Conservation (phyloP, 1,284 basidiomycete species). For the Melampsora occidentalis region DNA sequence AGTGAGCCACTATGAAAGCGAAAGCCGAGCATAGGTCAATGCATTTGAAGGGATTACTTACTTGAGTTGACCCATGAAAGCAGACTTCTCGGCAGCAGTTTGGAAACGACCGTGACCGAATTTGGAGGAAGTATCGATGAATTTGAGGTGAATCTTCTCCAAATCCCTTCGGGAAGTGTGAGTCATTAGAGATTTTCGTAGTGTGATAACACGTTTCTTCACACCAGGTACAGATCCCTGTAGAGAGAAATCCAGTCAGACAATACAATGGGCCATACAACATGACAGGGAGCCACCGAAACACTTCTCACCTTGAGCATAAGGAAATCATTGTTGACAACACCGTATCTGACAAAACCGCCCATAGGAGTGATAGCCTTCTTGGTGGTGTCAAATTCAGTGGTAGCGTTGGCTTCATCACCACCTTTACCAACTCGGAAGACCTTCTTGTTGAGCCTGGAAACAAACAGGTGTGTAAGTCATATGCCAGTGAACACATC, state of each 20-base stretch:
- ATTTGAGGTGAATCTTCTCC: constrained; percentile 97
- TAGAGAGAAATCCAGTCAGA: background rate
- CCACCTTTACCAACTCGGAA: constrained; percentile 86
- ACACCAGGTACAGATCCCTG: constrained; percentile 92
- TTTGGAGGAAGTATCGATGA: constrained; percentile 97
- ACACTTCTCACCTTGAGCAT: constrained; percentile 61
- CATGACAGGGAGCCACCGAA: background rate
- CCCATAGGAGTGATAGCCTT: constrained; percentile 97
- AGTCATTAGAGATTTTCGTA: constrained; percentile 82
- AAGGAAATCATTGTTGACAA: constrained; percentile 97
- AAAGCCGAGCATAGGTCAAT: too few species aligned
- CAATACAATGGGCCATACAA: background rate
- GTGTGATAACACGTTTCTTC: constrained; percentile 95
- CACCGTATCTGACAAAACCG: constrained; percentile 98
- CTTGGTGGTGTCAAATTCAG: constrained; percentile 87
- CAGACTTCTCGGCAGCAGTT: constrained; percentile 39
- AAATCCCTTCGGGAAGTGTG: constrained; percentile 70
- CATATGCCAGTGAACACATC: background rate
- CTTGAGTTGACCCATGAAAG: constrained; percentile 44
- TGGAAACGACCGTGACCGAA: constrained; percentile 61
- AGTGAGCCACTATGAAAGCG: too few species aligned
- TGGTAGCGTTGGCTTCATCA: constrained; percentile 82
- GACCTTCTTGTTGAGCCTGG: constrained; percentile 47
- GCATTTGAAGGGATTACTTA: background rate
- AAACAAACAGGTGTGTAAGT: constrained; percentile 94